Conservation (phyloP, 1,284 basidiomycete genomes). For the Naganishia cerealis region DNA sequence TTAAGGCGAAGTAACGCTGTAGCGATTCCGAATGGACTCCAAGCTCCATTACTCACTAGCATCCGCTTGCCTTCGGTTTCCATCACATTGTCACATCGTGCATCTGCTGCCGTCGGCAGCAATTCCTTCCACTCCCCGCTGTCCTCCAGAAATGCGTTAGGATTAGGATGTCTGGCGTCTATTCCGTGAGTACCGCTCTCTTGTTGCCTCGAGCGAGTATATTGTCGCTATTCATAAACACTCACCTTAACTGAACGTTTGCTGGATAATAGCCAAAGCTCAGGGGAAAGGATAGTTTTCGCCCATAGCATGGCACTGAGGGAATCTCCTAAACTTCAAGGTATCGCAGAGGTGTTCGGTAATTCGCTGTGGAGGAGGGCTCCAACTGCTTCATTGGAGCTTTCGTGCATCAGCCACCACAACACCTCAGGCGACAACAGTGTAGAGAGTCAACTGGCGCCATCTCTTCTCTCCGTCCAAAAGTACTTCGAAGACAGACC, state of each 20-base stretch:
- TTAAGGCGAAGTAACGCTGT: background rate
- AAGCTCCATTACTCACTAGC: background rate
- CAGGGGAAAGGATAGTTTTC: background rate
- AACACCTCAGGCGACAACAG: background rate
- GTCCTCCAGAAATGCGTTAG: background rate
- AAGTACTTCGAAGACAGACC: constrained; percentile 3
- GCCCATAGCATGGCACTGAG: background rate
- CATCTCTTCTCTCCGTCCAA: constrained; percentile 11
- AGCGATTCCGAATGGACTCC: background rate
- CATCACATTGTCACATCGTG: background rate
- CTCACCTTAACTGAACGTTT: background rate
- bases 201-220: background rate
- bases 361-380: background rate
- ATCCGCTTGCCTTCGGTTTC: background rate
- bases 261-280: background rate
- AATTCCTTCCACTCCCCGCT: background rate
- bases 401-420: background rate
- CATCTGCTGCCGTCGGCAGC: background rate
- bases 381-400: background rate
- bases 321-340: background rate
- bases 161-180: background rate
- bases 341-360: background rate
- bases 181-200: background rate
- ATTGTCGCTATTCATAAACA: background rate
- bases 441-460: background rate